phyloP scores from a whole-genome alignment of 2,329 filamentous ascomycete species.

The Aspergillus ruber region DNA sequence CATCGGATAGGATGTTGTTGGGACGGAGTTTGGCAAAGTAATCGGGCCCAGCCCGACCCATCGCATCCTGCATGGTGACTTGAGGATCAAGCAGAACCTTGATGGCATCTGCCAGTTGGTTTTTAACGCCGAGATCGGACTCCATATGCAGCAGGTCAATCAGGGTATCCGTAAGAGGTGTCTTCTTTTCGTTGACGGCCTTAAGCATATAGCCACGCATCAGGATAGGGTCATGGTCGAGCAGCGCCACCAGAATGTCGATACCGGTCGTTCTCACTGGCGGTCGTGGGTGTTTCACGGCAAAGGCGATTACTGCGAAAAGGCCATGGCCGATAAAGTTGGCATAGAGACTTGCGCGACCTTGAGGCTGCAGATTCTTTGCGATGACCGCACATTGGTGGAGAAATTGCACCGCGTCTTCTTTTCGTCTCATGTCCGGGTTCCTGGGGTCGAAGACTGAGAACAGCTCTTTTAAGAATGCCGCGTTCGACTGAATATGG shows the following conservation, averaged over 20 bases:
- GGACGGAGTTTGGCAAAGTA: slow-evolving; percentile 58
- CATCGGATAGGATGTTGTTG: slow-evolving; percentile 69
- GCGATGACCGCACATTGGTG: slow-evolving; percentile 92
- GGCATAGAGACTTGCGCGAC: slow-evolving; percentile 73
- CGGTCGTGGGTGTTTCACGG: slow-evolving; percentile 76
- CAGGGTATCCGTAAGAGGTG: slow-evolving; percentile 80
- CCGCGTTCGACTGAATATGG: slow-evolving; percentile 75
- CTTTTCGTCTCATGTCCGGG: slow-evolving; percentile 65
- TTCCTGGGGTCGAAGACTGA: slow-evolving; percentile 68
- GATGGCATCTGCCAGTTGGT: slow-evolving; percentile 89
- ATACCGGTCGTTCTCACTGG: slow-evolving; percentile 84
- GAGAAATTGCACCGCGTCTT: slow-evolving; percentile 91
- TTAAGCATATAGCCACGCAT: slow-evolving; percentile 90
- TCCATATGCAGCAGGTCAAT: slow-evolving; percentile 89
- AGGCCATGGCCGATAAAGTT: slow-evolving; percentile 87
- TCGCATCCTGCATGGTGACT: slow-evolving; percentile 52
- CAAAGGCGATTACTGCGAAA: slow-evolving; percentile 84
- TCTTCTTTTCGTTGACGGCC: slow-evolving; percentile 78
- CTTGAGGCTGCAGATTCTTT: slow-evolving; percentile 84
- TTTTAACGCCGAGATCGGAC: slow-evolving; percentile 88
- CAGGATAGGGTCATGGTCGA: slow-evolving; percentile 93
- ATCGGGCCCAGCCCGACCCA: slow-evolving; percentile 59
- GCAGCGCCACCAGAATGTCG: slow-evolving; percentile 86
- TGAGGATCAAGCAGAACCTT: slow-evolving; percentile 82
- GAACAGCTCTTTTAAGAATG: slow-evolving; percentile 80